phyloP scores from a whole-genome alignment of 2,329 filamentous ascomycete genomes.

The Malbranchea zuffiana region DNA sequence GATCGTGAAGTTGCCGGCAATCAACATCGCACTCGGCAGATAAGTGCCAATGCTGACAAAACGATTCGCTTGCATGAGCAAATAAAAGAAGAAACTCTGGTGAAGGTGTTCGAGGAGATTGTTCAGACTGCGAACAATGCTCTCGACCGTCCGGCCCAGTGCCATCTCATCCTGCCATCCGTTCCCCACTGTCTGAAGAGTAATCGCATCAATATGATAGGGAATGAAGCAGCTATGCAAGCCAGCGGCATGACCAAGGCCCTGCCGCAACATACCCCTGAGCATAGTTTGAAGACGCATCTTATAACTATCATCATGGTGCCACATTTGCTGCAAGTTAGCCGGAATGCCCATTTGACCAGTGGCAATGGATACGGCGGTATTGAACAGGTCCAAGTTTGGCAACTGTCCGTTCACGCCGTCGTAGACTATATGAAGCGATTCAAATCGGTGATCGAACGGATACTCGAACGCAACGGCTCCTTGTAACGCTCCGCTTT shows the following conservation, averaged over 20 bases:
- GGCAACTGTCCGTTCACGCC: slow-evolving; percentile 91
- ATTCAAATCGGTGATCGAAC: slow-evolving; percentile 71
- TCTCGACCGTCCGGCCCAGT: slow-evolving; percentile 78
- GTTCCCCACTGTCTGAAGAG: slow-evolving; percentile 75
- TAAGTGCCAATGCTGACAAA: slow-evolving; percentile 99
- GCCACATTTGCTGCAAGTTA: slow-evolving; percentile 74
- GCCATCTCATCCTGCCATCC: slow-evolving; percentile 98
- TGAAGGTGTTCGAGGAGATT: slow-evolving; percentile 94
- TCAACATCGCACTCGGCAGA: slow-evolving; percentile 90
- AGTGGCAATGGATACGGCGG: slow-evolving; percentile 72
- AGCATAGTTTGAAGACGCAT: slow-evolving; percentile 81
- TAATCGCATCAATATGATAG: slow-evolving; percentile 94
- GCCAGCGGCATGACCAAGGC: slow-evolving; percentile 75
- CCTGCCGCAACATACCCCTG: slow-evolving; percentile 84
- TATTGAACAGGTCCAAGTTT: slow-evolving; percentile 93
- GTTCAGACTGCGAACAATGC: slow-evolving; percentile 84
- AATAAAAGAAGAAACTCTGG: slow-evolving; percentile 98
- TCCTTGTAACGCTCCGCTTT: slow-evolving; percentile 85
- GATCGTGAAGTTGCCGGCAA: slow-evolving; percentile 90
- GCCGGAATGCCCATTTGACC: slow-evolving; percentile 86
- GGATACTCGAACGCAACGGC: slow-evolving; percentile 91
- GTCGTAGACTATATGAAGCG: slow-evolving; percentile 85
- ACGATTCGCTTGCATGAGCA: slow-evolving; percentile 79
- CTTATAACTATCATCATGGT: slow-evolving; percentile 63
- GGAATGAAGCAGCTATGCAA: slow-evolving; percentile 94